Base-by-base conservation (phyloP, 169 alveolate species). In the Plasmodium cynomolgi region DNA sequence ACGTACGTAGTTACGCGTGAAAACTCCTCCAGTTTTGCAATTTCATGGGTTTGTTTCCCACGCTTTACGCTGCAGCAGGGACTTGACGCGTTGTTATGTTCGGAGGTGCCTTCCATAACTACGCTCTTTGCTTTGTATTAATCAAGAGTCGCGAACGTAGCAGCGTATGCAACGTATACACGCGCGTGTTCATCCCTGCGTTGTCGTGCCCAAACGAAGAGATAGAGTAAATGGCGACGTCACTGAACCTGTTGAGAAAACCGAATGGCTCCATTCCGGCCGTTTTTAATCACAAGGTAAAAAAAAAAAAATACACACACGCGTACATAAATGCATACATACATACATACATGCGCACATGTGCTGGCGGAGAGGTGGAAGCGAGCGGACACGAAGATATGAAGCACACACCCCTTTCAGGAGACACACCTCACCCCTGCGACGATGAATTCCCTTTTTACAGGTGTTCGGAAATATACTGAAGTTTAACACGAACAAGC, bases 391-490 rank as follows among this genome's bases (percentile, higher is more conserved):
- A 41, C 50, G 50, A 11, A 41, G 15, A 41, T 7, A 8, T 41
- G 50, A 1, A 11, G 3, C 0, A 47, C 58, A 47, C 58, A 13
- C 54, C 54, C 17, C 17, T 58, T 58, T 58, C 31, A 58, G 23
- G 1, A 2, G 31, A 58, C 3, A 58, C 74, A n/a, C 33, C 37
- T 62, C 15, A 62, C 75, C 75, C 75, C 58, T 11, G n/a, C 58
- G 3, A 13, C 58, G 13, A 47, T 47, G 58, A 62, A 62, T 62
- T 84, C 75, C 75, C 54, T 26, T 72, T 85, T 58, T 50, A 8
- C 62, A 85, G 93, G 39, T 85, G 37, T 47, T 85, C 56, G 93
- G 93, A 74, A 85, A 85, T n/a, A 73, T 85, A 50, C 9, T 26
- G 5, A 85, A 74, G 37, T 33, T 74, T 85, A 85, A 85, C 62